Evolutionary conservation across 805 yeast genomes (phyloP).

Genomic region (Candida insectorum): DNA sequence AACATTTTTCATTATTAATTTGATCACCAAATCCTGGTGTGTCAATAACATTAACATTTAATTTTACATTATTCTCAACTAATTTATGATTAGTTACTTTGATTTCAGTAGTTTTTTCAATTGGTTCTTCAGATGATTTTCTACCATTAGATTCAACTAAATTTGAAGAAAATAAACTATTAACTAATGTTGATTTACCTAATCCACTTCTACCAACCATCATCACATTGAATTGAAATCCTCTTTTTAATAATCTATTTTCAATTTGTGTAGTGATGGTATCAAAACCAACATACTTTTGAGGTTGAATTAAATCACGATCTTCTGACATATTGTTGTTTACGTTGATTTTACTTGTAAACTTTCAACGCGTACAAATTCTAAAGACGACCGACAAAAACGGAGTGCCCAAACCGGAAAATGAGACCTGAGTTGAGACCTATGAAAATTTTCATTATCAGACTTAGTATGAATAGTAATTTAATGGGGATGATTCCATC

Average conservation of each 20-base stretch:
- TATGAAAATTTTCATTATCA: no score
- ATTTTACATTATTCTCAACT: constrained; percentile 81
- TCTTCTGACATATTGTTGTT: constrained; percentile 6
- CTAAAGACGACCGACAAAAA: neutral
- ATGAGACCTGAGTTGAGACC: no score
- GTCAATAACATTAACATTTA: constrained; percentile 85
- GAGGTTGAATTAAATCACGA: constrained; percentile 53
- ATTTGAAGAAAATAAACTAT: constrained; percentile 84
- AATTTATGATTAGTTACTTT: constrained; percentile 65
- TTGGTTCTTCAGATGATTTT: constrained; percentile 61
- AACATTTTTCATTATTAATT: constrained; percentile 89
- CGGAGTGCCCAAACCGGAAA: no score
- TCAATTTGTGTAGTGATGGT: constrained; percentile 95
- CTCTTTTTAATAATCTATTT: constrained; percentile 83
- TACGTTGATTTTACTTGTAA: constrained; percentile 1
- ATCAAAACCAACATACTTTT: constrained; percentile 90
- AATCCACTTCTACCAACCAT: constrained; percentile 88
- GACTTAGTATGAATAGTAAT: no score
- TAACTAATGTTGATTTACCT: constrained; percentile 89
- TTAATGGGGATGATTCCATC: no score
- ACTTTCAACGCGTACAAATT: constrained; percentile 8
- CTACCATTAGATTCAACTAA: constrained; percentile 75
- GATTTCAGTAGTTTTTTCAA: constrained; percentile 84
- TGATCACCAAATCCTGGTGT: constrained; percentile 99
- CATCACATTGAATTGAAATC: constrained; percentile 93